Base-by-base conservation (phyloP, 495 filamentous ascomycete genomes). In the Aspergillus campestris region DNA sequence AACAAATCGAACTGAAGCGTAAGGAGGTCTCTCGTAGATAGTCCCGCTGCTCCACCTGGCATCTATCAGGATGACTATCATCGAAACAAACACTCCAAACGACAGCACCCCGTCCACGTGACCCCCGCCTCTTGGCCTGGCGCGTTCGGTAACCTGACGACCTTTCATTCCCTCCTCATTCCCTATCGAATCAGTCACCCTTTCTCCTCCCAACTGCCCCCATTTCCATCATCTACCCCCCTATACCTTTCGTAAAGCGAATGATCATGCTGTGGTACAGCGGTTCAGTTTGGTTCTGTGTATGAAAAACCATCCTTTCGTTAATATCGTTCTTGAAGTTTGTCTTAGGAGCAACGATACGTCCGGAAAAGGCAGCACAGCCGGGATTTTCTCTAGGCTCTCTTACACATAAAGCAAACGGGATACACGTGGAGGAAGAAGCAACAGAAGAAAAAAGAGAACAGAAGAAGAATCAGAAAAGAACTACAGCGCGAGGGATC, bases 181-280 rank as follows among this genome's bases (percentile, higher is more conserved):
- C 4, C 18, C 18, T 24, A 24, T 4, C 4, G 18, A 24, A 24
- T 24, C 18, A 24, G 18, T 34, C 48, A 49, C 52, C 56, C 48
- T 49, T 59, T 48, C 48, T 40, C 39, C 52, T 50, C 51, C 48
- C 54, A 51, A 49, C 53, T 38, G 36, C 47, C 43, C 50, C 58
- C 51, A 36, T 45, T 50, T 47, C 49, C 50, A 39, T 48, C 45
- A 51, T 43, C 33, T 46, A 45, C 44, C 54, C 49, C 49, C 52
- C 48, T 52, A 53, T 45, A 48, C 54, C 58, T 52, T 55, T 58
- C 64, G 70, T 73, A 73, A 73, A 69, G 62, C 62, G 58, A 67
- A 65, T 60, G 58, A 69, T 58, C 59, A 62, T 69, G 60, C 59
- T 64, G 58, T 60, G 58, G 41, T 55, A 49, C 39, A 46, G 57